A percentile compares a stretch with the other conserved stretches of the same genome.
phyloP scores from a whole-genome alignment of 768 basidiomycete species.

The Hypholoma fasciculare region DNA sequence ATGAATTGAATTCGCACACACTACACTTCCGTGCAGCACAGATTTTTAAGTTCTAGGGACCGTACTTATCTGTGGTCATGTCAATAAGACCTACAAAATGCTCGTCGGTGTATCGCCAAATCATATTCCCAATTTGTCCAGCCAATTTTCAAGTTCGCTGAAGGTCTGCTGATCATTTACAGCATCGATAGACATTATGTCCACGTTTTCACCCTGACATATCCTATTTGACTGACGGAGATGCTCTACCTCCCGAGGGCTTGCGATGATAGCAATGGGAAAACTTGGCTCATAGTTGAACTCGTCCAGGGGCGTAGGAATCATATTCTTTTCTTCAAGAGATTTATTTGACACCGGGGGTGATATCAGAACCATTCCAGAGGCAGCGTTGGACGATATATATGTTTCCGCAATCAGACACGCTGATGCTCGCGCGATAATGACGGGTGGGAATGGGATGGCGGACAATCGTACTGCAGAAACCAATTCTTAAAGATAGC shows the following conservation, averaged over 20 bases:
- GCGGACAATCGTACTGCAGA: conserved; percentile 40
- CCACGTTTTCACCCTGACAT: conserved; percentile 35
- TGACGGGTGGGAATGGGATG: conserved; percentile 58
- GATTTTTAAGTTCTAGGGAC: too few species aligned
- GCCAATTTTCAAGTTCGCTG: conserved; percentile 48
- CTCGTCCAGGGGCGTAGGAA: conserved; percentile 42
- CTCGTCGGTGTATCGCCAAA: not conserved
- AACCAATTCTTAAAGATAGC: conserved; percentile 36
- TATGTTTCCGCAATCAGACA: conserved; percentile 66
- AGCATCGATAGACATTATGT: conserved; percentile 32
- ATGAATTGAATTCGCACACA: too few species aligned
- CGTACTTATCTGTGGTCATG: too few species aligned
- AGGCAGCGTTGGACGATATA: conserved; percentile 66
- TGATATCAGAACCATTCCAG: conserved; percentile 61
- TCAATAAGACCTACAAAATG: too few species aligned
- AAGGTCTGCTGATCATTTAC: conserved; percentile 38
- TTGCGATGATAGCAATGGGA: conserved; percentile 54
- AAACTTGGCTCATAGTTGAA: conserved; percentile 65
- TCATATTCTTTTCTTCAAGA: conserved; percentile 23
- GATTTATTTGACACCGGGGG: conserved; percentile 46
- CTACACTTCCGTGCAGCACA: too few species aligned
- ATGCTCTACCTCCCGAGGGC: conserved; percentile 28
- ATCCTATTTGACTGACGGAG: conserved; percentile 42
- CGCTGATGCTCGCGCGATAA: conserved; percentile 48
- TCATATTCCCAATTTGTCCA: conserved; percentile 56